phyloP scores from a whole-genome alignment of 2,329 filamentous ascomycete genomes.

The Hymenoscyphus occultus region DNA sequence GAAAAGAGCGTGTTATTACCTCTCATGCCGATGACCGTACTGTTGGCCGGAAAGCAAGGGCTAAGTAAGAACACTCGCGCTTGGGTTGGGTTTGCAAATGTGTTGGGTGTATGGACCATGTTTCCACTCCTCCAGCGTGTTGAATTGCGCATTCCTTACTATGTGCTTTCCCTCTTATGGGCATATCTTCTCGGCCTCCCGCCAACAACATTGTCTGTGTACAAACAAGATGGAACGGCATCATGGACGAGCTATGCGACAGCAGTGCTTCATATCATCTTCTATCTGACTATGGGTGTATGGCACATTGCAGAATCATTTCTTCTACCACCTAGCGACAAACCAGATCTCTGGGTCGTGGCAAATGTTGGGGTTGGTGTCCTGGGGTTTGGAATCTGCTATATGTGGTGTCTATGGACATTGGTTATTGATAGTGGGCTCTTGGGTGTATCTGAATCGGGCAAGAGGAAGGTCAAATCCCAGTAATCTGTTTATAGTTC shows the following conservation, averaged over 20 bases:
- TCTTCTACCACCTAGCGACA: slow-evolving; percentile 64
- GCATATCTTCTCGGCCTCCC: slow-evolving; percentile 86
- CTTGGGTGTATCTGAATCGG: slow-evolving; percentile 20
- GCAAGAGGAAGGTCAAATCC: slow-evolving; percentile 29
- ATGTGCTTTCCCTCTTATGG: slow-evolving; percentile 82
- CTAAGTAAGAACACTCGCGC: slow-evolving; percentile 72
- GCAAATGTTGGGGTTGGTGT: slow-evolving; percentile 84
- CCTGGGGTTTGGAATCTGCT: slow-evolving; percentile 80
- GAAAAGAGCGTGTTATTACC: slow-evolving; percentile 96
- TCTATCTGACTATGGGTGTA: slow-evolving; percentile 72
- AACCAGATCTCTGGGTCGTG: slow-evolving; percentile 94
- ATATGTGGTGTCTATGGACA: slow-evolving; percentile 84
- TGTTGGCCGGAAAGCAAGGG: slow-evolving; percentile 76
- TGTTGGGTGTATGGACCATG: slow-evolving; percentile 88
- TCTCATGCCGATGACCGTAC: slow-evolving; percentile 85
- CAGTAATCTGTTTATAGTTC: slow-evolving; percentile 29
- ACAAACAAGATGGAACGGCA: slow-evolving; percentile 52
- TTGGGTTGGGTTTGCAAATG: slow-evolving; percentile 96
- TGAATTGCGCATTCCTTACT: slow-evolving; percentile 79
- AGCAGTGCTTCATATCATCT: slow-evolving; percentile 65
- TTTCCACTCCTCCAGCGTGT: slow-evolving; percentile 87
- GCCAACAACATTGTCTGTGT: slow-evolving; percentile 68
- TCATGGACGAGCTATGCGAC: slow-evolving; percentile 56
- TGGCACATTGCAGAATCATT: slow-evolving; percentile 80
- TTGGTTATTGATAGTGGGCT: slow-evolving; percentile 52